Evolutionary conservation across 2,329 filamentous ascomycete species (phyloP).

Genomic region (Hymenotorrendiella dingleyae): DNA sequence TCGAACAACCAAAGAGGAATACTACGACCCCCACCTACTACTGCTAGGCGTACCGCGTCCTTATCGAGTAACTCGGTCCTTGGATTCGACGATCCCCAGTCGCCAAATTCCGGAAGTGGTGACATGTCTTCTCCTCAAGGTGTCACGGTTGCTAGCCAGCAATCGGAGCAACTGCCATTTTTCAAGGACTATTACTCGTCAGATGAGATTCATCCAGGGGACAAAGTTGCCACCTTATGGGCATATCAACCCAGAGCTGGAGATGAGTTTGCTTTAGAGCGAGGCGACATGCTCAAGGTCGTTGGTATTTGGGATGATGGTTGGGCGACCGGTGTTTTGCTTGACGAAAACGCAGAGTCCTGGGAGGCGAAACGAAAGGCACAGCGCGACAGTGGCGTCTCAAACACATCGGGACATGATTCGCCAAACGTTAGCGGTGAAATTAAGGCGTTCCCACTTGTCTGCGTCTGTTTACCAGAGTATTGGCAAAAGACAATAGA

Average conservation of each 20-base stretch:
- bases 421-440: constrained; percentile 70
- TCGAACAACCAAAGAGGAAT: constrained; percentile 54
- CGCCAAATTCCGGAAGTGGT: constrained; percentile 61
- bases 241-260: constrained; percentile 90
- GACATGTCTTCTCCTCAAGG: constrained; percentile 78
- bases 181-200: constrained; percentile 99
- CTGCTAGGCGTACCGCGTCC: constrained; percentile 72
- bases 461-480: constrained; percentile 91
- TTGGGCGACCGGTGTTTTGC: constrained; percentile 88
- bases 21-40: constrained; percentile 51
- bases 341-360: constrained; percentile 79
- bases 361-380: constrained; percentile 72
- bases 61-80: constrained; percentile 79
- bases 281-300: constrained; percentile 96
- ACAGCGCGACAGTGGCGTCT: constrained; percentile 91
- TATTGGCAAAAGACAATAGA: constrained; percentile 98
- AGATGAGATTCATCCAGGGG: constrained; percentile 88
- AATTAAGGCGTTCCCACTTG: constrained; percentile 95
- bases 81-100: constrained; percentile 62
- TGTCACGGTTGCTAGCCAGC: constrained; percentile 73
- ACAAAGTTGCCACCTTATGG: constrained; percentile 89
- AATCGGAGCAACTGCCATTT: constrained; percentile 90
- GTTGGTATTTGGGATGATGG: constrained; percentile 99
- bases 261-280: constrained; percentile 88
- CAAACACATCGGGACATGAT: constrained; percentile 62